Base-by-base conservation (phyloP, 78 protist genomes). In the Dictyostelium purpureum region DNA sequence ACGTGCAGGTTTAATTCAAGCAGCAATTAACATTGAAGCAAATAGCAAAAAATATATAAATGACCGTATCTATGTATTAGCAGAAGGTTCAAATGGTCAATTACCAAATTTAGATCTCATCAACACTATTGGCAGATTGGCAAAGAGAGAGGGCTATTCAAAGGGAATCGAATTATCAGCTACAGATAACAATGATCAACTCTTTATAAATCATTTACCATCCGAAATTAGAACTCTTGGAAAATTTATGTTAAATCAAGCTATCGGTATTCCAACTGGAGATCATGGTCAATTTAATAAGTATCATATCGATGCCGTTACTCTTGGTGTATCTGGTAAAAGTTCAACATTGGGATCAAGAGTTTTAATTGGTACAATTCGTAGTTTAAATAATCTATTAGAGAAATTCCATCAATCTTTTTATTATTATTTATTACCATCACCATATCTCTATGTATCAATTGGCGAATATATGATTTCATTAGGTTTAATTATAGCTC, bases 401-500 rank as follows among this genome's bases (percentile, higher is more conserved):
- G 97, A 96, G 51, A 66, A 63, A 33, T 76, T 96, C 4, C 97
- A 96, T 77, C 97, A 96, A 69, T 96, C 97, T 11, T 96, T 93
- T 80, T 96, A 83, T 57, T 94, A 79, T 69, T 96, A 94, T 47
- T 38, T 96, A 19, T 67, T 94, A 54, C 90, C 93, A 33, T 47
- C 81, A 10, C 74, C 96, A 1, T 40, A 33, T 16, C 77, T 37
- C 24, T 96, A 74, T 37, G 35, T 94, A 26, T 89, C 97, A 47
- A 96, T 96, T 49, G 97, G 96, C 0, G 94, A 90, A 37, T 96
- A 96, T 76, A 90, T 90, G 92, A 77, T 92, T 6, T 43, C 90
- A 16, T 31, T 88, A 6, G 90, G 93, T 31, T 37, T 79, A 14
- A 71, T 94, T 3, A 26, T 94, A 26, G 52, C 82, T 10, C 95